Base-by-base conservation (phyloP, 179 eudicot species). In the Amaranthus tricolor region DNA sequence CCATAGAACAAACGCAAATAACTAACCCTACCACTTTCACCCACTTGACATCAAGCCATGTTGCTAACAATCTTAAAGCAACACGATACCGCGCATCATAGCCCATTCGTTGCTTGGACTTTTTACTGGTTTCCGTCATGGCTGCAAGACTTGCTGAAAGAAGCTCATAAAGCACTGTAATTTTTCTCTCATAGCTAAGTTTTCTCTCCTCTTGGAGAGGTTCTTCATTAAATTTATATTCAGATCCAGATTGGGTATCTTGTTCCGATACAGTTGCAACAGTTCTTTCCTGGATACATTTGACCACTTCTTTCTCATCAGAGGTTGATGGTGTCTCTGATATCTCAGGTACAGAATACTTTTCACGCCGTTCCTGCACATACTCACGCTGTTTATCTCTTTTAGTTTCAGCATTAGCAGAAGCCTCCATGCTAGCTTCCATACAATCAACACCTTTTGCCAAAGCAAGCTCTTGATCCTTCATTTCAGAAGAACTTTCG, bases 41-140 rank as follows among this genome's bases (percentile, higher is more conserved):
- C 96, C 97, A 95, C 79, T 90, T 82, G 76, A 95, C 71, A 75
- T 95, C 86, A 61, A 95, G 87, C 99, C 99, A 93, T n/a, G 92
- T 83, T 58, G 97, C 88, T 72, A 95, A 90, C 74, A 95, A 83
- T 78, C 97, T 86, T 81, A 95, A 74, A 58, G 99, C 93, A 60
- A 88, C 92, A 40, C 99, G 96, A 71, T 95, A 88, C 66, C 99
- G 87, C 54, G 99, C 96, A 85, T 95, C 97, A 81, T 95, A 95
- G 49, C 97, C 99, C 76, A 81, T 90, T 69, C 85, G 78, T 73
- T 81, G 78, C 75, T 79, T 78, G 47, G 84, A 57, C 10, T 76
- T 83, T 71, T 89, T 90, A 24, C 63, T 71, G 68, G 83, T 86
- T 62, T 83, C 93, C 9, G 92, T 86, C 70, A 79, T 69, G 79